phyloP scores from a whole-genome alignment of 768 basidiomycete species.

The Leccinum rimulosum region DNA sequence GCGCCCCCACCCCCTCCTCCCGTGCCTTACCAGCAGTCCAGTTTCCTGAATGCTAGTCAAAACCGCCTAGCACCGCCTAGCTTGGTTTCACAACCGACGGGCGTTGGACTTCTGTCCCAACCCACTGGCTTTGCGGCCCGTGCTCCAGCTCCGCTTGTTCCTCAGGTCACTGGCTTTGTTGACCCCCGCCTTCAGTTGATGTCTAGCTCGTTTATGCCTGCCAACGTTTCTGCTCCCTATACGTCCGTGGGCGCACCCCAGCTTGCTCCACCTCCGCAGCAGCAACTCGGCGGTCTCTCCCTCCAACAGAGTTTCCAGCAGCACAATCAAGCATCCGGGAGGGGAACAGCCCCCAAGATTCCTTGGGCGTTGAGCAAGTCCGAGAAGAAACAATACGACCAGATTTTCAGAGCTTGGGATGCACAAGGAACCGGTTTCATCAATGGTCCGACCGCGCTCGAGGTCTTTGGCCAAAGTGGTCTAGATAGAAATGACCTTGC shows the following conservation, averaged over 20 bases:
- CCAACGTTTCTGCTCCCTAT: constrained; percentile 59
- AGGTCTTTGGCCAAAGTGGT: constrained; percentile 94
- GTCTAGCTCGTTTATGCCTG: constrained; percentile 90
- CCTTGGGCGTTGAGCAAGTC: constrained; percentile 85
- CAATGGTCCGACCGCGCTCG: constrained; percentile 75
- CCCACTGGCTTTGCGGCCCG: constrained; percentile 49
- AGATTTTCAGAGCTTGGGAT: constrained; percentile 98
- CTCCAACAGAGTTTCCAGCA: constrained; percentile 87
- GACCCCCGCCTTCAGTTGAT: constrained; percentile 87
- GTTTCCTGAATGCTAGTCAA: constrained; percentile 57
- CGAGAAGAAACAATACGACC: constrained; percentile 96
- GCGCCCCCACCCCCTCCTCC: constrained; percentile 36
- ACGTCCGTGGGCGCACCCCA: constrained; percentile 60
- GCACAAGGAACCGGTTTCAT: constrained; percentile 78
- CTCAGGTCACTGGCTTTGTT: constrained; percentile 77
- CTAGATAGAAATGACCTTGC: constrained; percentile 87
- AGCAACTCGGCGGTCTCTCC: constrained; percentile 49
- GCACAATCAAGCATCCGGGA: constrained; percentile 73
- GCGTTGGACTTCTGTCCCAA: constrained; percentile 27
- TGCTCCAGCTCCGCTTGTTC: constrained; percentile 48
- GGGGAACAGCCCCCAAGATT: constrained; percentile 62
- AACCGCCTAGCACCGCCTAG: constrained; percentile 33
- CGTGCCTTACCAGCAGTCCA: constrained; percentile 38
- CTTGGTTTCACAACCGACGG: constrained; percentile 21
- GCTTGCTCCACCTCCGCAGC: constrained; percentile 55